phyloP scores from a whole-genome alignment of 2,329 filamentous ascomycete genomes.

The Aspergillus fumigatus region DNA sequence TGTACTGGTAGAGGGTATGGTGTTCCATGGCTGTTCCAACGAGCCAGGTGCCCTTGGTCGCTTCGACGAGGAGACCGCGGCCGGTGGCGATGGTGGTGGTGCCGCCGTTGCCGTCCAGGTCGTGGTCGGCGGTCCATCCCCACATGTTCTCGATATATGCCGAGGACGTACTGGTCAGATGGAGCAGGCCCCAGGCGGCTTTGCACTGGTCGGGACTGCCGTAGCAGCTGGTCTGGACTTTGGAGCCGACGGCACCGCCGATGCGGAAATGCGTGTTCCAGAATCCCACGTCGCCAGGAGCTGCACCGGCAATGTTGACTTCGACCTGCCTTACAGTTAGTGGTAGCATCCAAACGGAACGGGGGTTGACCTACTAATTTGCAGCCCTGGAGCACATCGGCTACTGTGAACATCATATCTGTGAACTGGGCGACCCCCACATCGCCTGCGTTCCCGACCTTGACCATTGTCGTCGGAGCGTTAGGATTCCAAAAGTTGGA shows the following conservation, averaged over 20 bases:
- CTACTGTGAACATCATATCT: slow-evolving; percentile 50
- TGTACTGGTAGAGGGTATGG: slow-evolving; percentile 46
- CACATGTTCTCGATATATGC: slow-evolving; percentile 53
- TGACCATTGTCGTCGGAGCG: slow-evolving; percentile 46
- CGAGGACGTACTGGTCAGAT: slow-evolving; percentile 44
- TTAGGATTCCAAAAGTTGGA: slow-evolving; percentile 40
- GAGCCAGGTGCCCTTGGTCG: slow-evolving; percentile 42
- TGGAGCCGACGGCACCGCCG: slow-evolving; percentile 42
- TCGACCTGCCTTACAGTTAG: slow-evolving; percentile 29
- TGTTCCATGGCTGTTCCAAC: slow-evolving; percentile 46
- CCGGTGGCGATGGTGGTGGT: slow-evolving; percentile 31
- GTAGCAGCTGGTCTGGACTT: slow-evolving; percentile 36
- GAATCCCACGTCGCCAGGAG: slow-evolving; percentile 48
- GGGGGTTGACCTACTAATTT: slow-evolving; percentile 25
- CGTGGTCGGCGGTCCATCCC: slow-evolving; percentile 48
- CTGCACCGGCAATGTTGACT: slow-evolving; percentile 47
- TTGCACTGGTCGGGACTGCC: slow-evolving; percentile 37
- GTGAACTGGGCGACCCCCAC: slow-evolving; percentile 46
- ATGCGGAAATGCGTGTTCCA: slow-evolving; percentile 47
- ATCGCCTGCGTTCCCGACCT: slow-evolving; percentile 49
- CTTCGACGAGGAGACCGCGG: slow-evolving; percentile 40
- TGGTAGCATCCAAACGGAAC: no score
- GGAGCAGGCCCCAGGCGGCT: slow-evolving; percentile 47
- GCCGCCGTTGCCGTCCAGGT: slow-evolving; percentile 39
- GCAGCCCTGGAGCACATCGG: slow-evolving; percentile 41